phyloP scores from a whole-genome alignment of 495 filamentous ascomycete species.

The Pyronema omphalodes region DNA sequence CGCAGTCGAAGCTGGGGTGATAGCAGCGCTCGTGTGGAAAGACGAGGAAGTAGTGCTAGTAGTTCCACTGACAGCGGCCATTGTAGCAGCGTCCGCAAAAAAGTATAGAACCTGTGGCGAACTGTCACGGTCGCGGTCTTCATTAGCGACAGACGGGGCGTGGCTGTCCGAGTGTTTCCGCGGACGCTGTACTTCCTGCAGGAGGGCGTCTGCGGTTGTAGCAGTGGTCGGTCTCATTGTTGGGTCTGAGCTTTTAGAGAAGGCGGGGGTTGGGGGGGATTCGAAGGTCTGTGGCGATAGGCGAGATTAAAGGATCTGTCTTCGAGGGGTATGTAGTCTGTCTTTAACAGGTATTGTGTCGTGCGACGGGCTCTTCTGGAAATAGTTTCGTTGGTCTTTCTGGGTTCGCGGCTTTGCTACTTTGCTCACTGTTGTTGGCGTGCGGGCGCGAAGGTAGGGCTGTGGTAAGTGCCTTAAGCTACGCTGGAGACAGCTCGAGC shows the following conservation, averaged over 20 bases:
- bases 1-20: too few relatives aligned
- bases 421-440: not conserved
- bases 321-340: too few relatives aligned
- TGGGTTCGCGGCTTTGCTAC: not conserved
- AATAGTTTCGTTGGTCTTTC: too few relatives aligned
- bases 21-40: conserved; percentile 8
- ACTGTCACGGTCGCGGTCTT: conserved; percentile 12
- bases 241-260: not conserved
- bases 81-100: conserved; percentile 35
- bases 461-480: not conserved
- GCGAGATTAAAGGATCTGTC: too few relatives aligned
- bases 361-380: too few relatives aligned
- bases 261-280: too few relatives aligned
- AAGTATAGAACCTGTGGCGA: conserved; percentile 38
- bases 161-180: conserved; percentile 3
- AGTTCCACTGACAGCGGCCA: conserved; percentile 27
- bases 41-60: conserved; percentile 14
- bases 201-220: conserved; percentile 1
- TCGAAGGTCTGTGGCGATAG: too few relatives aligned
- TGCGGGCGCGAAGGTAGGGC: not conserved
- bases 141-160: conserved; percentile 2
- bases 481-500: not conserved
- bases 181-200: conserved; percentile 2
- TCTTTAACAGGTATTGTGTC: too few relatives aligned
- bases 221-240: conserved; percentile 2